Percentiles rank a stretch among this genome's conserved stretches.
These are phyloP conservation scores for Phaeosphaeriaceae sp. DNA, from an alignment of 2,329 filamentous ascomycete genomes.

Conservation along the genomic window DNA sequence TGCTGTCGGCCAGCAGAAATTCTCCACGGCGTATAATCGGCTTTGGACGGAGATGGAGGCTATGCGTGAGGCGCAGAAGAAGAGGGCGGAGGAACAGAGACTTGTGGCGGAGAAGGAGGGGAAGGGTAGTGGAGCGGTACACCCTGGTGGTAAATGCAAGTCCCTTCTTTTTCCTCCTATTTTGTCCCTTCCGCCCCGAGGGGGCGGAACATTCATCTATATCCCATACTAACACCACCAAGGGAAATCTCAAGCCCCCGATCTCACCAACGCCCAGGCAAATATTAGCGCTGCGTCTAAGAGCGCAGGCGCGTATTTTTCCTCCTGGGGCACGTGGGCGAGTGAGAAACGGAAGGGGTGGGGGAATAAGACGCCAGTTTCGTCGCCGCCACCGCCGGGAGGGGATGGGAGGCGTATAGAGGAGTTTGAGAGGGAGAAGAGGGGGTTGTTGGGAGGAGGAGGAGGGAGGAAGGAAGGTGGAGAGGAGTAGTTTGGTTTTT, in stretches of 20 bases:
- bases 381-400: slow-evolving; percentile 28
- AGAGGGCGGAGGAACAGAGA: slow-evolving; percentile 63
- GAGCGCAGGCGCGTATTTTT: slow-evolving; percentile 67
- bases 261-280: slow-evolving; percentile 62
- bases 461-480: slow-evolving; percentile 6
- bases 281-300: slow-evolving; percentile 61
- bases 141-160: slow-evolving; percentile 33
- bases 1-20: slow-evolving; percentile 86
- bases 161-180: neutral
- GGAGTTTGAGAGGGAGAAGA: slow-evolving; percentile 32
- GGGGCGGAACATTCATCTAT: too few relatives aligned
- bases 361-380: slow-evolving; percentile 32
- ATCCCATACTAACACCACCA: slow-evolving; percentile 1
- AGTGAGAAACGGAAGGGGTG: slow-evolving; percentile 71
- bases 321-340: slow-evolving; percentile 69
- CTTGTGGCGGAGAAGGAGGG: slow-evolving; percentile 45
- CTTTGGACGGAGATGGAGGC: slow-evolving; percentile 90
- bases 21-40: slow-evolving; percentile 83
- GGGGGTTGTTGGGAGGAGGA: slow-evolving; percentile 6
- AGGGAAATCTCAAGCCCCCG: slow-evolving; percentile 50
- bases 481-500: slow-evolving; percentile 24
- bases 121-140: slow-evolving; percentile 13
- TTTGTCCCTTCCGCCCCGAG: too few relatives aligned
- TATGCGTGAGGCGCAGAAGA: slow-evolving; percentile 75
- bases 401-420: slow-evolving; percentile 37